Evolutionary conservation across 2,329 filamentous ascomycete species (phyloP).

Genomic region (Neopestalotiopsis clavispora): DNA sequence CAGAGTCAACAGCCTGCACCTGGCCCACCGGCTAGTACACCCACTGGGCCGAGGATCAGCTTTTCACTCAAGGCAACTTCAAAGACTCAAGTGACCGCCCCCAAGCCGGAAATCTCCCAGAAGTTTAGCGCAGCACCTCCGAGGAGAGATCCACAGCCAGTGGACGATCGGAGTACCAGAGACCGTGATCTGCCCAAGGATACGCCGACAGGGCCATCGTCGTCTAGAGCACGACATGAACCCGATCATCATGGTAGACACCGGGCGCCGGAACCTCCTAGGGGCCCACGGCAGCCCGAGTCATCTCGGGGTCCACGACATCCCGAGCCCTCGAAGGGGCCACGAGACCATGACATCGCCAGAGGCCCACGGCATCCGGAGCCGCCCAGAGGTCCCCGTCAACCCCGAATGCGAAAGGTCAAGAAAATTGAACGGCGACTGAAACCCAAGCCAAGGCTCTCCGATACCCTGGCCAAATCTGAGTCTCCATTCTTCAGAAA

Average conservation of each 20-base stretch:
- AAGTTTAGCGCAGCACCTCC: conserved; percentile 69
- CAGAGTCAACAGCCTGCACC: conserved; percentile 58
- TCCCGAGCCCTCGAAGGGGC: conserved; percentile 11
- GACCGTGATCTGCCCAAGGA: conserved; percentile 19
- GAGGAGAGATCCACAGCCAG: conserved; percentile 47
- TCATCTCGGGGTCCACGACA: conserved; percentile 17
- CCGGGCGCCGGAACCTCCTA: conserved; percentile 18
- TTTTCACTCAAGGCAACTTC: conserved; percentile 86
- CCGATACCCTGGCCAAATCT: conserved; percentile 74
- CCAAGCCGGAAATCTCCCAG: conserved; percentile 69
- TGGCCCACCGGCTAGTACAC: conserved; percentile 49
- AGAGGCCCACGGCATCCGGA: conserved; percentile 27
- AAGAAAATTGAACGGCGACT: conserved; percentile 72
- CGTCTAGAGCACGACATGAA: conserved; percentile 34
- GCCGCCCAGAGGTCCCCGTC: conserved; percentile 14
- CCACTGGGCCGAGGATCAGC: conserved; percentile 74
- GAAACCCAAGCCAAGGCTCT: conserved; percentile 73
- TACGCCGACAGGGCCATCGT: conserved; percentile 33
- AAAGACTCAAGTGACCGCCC: conserved; percentile 60
- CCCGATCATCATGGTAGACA: conserved; percentile 32
- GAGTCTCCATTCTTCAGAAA: conserved; percentile 95
- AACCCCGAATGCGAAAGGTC: conserved; percentile 57
- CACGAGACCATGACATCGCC: conserved; percentile 30
- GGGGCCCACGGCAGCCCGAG: conserved; percentile 12
- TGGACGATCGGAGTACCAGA: conserved; percentile 37